Conservation (phyloP, 1,284 basidiomycete species). For the Rhodotorula sp. region DNA sequence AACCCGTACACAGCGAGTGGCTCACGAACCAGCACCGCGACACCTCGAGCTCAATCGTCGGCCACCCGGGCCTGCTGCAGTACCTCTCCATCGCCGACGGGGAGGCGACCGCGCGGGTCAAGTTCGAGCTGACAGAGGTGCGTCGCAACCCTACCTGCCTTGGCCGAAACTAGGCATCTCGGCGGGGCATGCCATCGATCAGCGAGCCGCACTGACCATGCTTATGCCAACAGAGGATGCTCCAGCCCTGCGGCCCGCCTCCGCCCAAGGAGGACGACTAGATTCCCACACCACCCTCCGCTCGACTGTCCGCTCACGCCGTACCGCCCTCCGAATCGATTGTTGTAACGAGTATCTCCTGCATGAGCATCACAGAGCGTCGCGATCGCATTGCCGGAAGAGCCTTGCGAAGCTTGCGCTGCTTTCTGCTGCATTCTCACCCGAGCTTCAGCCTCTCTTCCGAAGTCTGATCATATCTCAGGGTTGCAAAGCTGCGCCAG, state of each 20-base stretch:
- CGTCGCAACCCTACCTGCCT: constrained; percentile 42
- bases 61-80: constrained; percentile 80
- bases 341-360: neutral
- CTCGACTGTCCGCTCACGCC: too few relatives aligned
- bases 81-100: constrained; percentile 92
- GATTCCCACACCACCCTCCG: too few relatives aligned
- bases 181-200: neutral
- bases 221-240: constrained; percentile 74
- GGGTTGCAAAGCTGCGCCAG: too few relatives aligned
- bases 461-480: too few relatives aligned
- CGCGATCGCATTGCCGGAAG: too few relatives aligned
- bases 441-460: too few relatives aligned
- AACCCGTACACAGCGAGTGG: too few relatives aligned
- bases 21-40: constrained; percentile 95
- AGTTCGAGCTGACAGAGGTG: constrained; percentile 95
- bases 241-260: constrained; percentile 94
- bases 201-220: neutral
- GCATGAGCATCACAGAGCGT: too few relatives aligned
- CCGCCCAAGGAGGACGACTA: constrained; percentile 78
- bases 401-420: too few relatives aligned
- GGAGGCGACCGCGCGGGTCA: constrained; percentile 82
- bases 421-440: too few relatives aligned
- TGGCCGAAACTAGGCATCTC: neutral
- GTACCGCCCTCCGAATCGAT: too few relatives aligned
- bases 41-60: constrained; percentile 85